Conservation (phyloP, 495 filamentous ascomycete species). For the Penicillium lagena region DNA sequence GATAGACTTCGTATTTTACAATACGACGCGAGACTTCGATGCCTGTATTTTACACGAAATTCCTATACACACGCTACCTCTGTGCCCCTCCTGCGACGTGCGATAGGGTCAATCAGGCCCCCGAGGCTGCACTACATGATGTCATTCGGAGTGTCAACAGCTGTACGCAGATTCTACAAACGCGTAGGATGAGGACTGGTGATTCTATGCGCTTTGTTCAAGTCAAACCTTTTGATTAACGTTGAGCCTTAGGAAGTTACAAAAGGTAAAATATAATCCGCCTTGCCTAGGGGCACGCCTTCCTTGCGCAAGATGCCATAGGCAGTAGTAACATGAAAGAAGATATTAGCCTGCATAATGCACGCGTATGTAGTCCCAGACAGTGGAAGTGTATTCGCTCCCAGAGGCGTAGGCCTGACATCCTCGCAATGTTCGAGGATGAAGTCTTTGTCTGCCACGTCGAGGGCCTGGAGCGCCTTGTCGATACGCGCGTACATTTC, state of each 20-base stretch:
- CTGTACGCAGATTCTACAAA: no score
- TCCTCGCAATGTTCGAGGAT: constrained; percentile 2
- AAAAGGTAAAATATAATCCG: constrained; percentile 27
- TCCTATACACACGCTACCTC: no score
- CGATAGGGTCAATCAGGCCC: no score
- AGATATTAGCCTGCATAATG: constrained; percentile 34
- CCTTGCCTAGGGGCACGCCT: constrained; percentile 49
- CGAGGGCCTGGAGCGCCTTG: constrained; percentile 1
- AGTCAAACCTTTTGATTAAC: no score
- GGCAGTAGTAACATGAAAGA: constrained; percentile 48
- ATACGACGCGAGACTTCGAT: no score
- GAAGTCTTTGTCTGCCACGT: constrained; percentile 1
- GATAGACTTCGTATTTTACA: no score
- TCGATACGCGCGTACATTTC: constrained; percentile 6
- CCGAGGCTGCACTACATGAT: no score
- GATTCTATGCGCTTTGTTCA: no score
- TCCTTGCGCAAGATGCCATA: constrained; percentile 48
- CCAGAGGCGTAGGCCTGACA: background rate
- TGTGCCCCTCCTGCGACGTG: no score
- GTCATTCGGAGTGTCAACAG: no score
- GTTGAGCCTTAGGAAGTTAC: background rate
- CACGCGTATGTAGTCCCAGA: constrained; percentile 2
- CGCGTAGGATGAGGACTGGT: no score
- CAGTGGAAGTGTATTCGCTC: background rate
- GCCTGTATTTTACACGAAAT: no score